These are phyloP conservation scores for Nigrospora osmanthi DNA, from an alignment of 2,329 filamentous ascomycete genomes.

Conservation along the genomic window DNA sequence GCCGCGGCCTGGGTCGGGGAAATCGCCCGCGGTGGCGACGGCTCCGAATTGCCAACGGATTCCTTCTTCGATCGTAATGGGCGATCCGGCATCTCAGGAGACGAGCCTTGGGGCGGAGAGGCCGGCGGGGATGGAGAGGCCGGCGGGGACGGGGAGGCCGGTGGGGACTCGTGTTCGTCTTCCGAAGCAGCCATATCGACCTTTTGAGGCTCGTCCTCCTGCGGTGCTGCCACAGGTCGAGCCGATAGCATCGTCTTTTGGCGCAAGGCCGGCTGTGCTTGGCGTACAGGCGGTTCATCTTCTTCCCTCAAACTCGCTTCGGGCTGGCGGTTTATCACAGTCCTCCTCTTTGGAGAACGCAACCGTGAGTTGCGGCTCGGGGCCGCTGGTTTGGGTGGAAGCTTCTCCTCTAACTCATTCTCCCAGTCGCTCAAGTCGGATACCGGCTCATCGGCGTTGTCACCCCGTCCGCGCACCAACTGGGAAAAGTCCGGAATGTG, in stretches of 20 bases:
- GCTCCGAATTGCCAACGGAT: too few relatives aligned
- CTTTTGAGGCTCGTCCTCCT: too few relatives aligned
- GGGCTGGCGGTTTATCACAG: too few relatives aligned
- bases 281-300: too few relatives aligned
- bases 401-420: conserved; percentile 27
- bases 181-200: not conserved
- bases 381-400: conserved; percentile 5
- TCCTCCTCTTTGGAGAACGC: not conserved
- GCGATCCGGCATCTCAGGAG: not conserved
- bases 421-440: conserved; percentile 49
- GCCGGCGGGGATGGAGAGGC: not conserved
- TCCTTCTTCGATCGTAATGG: conserved; percentile 1
- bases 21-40: conserved; percentile 11
- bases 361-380: not conserved
- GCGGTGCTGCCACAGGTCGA: too few relatives aligned
- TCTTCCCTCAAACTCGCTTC: too few relatives aligned
- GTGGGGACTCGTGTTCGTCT: not conserved
- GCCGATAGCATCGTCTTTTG: too few relatives aligned
- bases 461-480: conserved; percentile 7
- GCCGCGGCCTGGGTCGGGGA: conserved; percentile 44
- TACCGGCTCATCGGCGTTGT: conserved; percentile 20
- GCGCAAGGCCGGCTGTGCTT: too few relatives aligned
- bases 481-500: conserved; percentile 20
- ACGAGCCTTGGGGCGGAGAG: not conserved
- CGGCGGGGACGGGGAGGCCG: not conserved